Evolutionary conservation across 139 green algal genomes (phyloP).

Genomic region (Chlorella sp.): DNA sequence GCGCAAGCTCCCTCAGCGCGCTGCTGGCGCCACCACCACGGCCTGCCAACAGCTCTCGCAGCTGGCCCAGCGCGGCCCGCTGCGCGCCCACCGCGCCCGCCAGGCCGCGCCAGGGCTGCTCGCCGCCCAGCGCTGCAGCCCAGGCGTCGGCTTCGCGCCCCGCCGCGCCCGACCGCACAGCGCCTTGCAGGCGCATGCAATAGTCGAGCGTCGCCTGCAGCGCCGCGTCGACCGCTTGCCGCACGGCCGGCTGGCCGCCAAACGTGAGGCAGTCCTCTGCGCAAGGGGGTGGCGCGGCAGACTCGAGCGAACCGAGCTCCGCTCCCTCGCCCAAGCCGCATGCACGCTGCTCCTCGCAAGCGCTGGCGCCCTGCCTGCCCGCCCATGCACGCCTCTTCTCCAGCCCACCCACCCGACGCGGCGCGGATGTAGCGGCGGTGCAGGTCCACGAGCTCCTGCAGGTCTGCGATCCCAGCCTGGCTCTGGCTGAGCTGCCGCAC

Average conservation of each 20-base stretch:
- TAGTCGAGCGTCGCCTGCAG: constrained; percentile 21
- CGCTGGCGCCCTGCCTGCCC: too few relatives aligned
- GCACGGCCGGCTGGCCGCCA: constrained; percentile 11
- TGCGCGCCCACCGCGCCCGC: not conserved
- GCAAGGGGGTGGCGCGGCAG: too few relatives aligned
- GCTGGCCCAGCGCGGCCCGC: not conserved
- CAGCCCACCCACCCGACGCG: not conserved
- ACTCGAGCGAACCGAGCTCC: too few relatives aligned
- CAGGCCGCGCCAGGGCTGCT: constrained; percentile 8
- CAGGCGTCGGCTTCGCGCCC: constrained; percentile 2
- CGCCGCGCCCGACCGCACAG: not conserved
- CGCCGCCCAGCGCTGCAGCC: constrained; percentile 18
- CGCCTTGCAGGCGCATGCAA: constrained; percentile 3
- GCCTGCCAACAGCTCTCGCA: not conserved
- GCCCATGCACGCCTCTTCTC: constrained; percentile 24
- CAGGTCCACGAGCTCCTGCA: constrained; percentile 31
- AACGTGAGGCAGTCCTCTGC: constrained; percentile 30
- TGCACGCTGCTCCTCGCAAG: too few relatives aligned
- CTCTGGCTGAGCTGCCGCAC: constrained; percentile 8
- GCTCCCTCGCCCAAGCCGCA: too few relatives aligned
- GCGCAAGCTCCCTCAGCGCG: constrained; percentile 10
- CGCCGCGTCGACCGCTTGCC: not conserved
- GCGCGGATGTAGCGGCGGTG: constrained; percentile 22
- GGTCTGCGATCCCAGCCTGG: constrained; percentile 25
- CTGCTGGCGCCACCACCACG: not conserved